A percentile compares a stretch with the other conserved stretches of the same genome.
Evolutionary conservation across 768 basidiomycete species (phyloP).

Genomic region (Calocybe indica): DNA sequence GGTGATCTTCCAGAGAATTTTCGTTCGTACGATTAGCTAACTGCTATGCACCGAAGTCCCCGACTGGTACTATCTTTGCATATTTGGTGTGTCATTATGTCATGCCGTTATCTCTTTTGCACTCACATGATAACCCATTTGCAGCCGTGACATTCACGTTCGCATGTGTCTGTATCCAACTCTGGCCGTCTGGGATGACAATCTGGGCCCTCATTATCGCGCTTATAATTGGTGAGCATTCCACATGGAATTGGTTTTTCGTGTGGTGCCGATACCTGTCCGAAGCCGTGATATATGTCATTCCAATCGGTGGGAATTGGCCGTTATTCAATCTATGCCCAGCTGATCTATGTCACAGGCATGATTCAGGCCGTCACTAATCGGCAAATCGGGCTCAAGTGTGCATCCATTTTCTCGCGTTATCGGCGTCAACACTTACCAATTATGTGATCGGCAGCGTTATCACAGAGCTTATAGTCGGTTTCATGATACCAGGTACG

Average conservation of each 20-base stretch:
- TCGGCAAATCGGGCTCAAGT: constrained; percentile 60
- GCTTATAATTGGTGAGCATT: constrained; percentile 33
- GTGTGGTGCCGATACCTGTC: too few species aligned
- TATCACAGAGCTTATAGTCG: constrained; percentile 69
- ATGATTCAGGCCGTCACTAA: constrained; percentile 83
- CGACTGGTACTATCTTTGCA: constrained; percentile 55
- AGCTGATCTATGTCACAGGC: constrained; percentile 14
- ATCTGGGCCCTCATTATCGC: constrained; percentile 62
- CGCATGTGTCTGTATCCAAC: constrained; percentile 51
- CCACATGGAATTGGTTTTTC: neutral
- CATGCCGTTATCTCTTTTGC: neutral
- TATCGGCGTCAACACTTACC: neutral
- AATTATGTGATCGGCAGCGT: constrained; percentile 31
- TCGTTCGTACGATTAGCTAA: neutral
- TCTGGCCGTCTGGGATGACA: constrained; percentile 65
- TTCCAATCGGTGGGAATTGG: constrained; percentile 51
- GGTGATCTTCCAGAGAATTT: constrained; percentile 17
- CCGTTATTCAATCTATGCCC: too few species aligned
- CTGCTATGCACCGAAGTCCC: constrained; percentile 33
- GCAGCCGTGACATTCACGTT: constrained; percentile 52
- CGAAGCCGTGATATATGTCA: constrained; percentile 48
- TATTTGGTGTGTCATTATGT: constrained; percentile 28
- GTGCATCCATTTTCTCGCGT: constrained; percentile 8
- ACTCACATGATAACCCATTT: neutral
- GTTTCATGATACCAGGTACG: constrained; percentile 43